Percentiles rank a stretch among this genome's conserved stretches.
phyloP scores from a whole-genome alignment of 176 grass and related monocot genomes.

The Carex scoparia region DNA sequence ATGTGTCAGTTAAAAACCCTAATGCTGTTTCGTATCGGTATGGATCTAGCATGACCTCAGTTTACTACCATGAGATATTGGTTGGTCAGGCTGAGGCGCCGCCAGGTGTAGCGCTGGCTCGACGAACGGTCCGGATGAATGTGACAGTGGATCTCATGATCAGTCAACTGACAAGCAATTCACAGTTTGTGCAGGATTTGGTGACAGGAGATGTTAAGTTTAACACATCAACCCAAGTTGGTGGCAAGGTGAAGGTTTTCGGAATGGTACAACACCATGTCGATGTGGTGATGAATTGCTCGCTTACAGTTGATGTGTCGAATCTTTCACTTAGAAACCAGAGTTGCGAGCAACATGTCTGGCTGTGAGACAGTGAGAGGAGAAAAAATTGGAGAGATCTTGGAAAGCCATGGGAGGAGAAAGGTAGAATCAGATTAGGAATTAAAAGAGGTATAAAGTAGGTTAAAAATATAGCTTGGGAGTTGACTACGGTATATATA shows the following conservation, averaged over 20 bases:
- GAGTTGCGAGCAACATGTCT: conserved; percentile 43
- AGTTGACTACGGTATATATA: neutral
- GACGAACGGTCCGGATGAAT: conserved; percentile 42
- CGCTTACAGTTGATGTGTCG: conserved; percentile 22
- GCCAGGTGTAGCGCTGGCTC: conserved; percentile 36
- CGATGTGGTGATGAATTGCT: conserved; percentile 63
- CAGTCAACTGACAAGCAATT: conserved; percentile 25
- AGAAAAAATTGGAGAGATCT: neutral
- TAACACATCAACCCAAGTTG: conserved; percentile 47
- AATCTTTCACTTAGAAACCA: conserved; percentile 42
- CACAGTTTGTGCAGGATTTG: conserved; percentile 32
- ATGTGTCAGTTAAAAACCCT: conserved; percentile 74
- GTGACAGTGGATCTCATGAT: conserved; percentile 52
- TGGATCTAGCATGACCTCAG: conserved; percentile 33
- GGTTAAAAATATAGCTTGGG: neutral
- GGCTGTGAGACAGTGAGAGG: conserved; percentile 25
- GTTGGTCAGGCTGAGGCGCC: conserved; percentile 39
- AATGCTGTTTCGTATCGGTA: conserved; percentile 60
- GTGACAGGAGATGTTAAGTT: conserved; percentile 31
- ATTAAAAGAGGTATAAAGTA: neutral
- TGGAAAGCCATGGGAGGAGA: neutral
- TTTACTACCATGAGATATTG: conserved; percentile 48
- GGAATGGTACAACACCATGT: conserved; percentile 33
- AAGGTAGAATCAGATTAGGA: neutral
- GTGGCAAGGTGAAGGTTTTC: conserved; percentile 44